Evolutionary conservation across 305 asterid species (phyloP), one percentile per base, ranked within the genome.

Genomic region (Fraxinus ornus): DNA sequence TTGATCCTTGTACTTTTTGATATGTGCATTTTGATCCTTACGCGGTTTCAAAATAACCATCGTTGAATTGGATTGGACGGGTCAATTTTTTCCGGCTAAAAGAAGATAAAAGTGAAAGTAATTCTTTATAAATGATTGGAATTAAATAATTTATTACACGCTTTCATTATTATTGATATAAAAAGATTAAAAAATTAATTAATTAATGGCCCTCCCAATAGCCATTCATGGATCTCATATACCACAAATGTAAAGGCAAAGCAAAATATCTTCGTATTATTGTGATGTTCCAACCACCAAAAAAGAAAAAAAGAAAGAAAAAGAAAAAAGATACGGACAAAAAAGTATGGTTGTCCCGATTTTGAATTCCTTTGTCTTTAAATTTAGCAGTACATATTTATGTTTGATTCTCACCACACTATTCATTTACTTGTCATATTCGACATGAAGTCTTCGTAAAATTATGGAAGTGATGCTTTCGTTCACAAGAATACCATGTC

Each of bases 121-220:
- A 8, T 62, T 62, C 0, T 22, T 22, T 2, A 64, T 21, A 64
- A 22, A 21, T 2, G 5, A 64, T 64, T 64, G 17, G 32, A 60
- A 6, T 21, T 60, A 60, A 22, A 21, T 60, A 22, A 60, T 60
- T 21, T 60, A 60, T 60, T 22, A 60, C 12, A 0, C 2, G 3
- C 1, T 19, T 60, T 30, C 7, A 37, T 79, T 37, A 37, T 22
- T 49, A 5, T 39, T 66, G 76, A 4, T 37, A 32, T 49, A 1
- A 73, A 39, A 81, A 26, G 75, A 19, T 7, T 0, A 64, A 22
- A 64, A 19, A 37, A 76, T 26, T 39, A 24, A 32, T 28, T 28
- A 78, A 19, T 82, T 70, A 62, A 77, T 77, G 85, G 81, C 74
- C 70, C 74, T 77, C 81, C 57, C 22, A 70, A 21, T 47, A 82